Conservation (phyloP, 306 rosid species). For the Psophocarpus tetragonolobus region DNA sequence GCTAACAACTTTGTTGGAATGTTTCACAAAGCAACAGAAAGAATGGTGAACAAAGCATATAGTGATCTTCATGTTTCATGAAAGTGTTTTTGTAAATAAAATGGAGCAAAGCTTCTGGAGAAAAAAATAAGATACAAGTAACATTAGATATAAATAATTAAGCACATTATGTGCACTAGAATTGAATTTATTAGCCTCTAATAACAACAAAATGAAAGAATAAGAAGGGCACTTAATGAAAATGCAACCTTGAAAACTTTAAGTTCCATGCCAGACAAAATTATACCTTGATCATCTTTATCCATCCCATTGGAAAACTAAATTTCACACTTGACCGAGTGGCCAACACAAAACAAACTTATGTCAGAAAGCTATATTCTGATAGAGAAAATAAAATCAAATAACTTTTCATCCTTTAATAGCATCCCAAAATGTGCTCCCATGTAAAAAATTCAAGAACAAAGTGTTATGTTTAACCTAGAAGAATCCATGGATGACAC, state of each 20-base stretch:
- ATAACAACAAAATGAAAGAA: not conserved
- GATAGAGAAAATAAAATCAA: slow-evolving; percentile 73
- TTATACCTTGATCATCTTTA: slow-evolving; percentile 54
- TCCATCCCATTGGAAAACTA: slow-evolving; percentile 59
- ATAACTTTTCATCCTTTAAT: slow-evolving; percentile 75
- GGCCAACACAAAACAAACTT: slow-evolving; percentile 83
- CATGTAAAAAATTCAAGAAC: no score
- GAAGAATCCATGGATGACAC: no score
- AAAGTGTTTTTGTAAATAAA: slow-evolving; percentile 81
- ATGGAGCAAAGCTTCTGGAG: slow-evolving; percentile 76
- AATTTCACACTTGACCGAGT: slow-evolving; percentile 70
- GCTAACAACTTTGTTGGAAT: slow-evolving; percentile 70
- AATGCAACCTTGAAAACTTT: slow-evolving; percentile 87
- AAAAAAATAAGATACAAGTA: slow-evolving; percentile 38
- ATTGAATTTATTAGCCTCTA: not conserved
- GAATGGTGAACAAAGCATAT: slow-evolving; percentile 56
- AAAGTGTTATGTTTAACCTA: no score
- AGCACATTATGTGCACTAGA: not conserved
- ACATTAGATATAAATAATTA: slow-evolving; percentile 33
- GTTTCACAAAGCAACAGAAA: slow-evolving; percentile 59
- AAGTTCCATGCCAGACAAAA: slow-evolving; percentile 69
- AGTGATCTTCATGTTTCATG: slow-evolving; percentile 72
- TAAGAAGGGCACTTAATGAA: not conserved
- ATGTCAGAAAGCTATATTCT: no score
- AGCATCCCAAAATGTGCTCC: slow-evolving; percentile 41